A percentile compares a stretch with the other conserved stretches of the same genome.
These are phyloP conservation scores for Aspergillus sp. DNA, from an alignment of 2,329 filamentous ascomycete species.

Conservation along the genomic window DNA sequence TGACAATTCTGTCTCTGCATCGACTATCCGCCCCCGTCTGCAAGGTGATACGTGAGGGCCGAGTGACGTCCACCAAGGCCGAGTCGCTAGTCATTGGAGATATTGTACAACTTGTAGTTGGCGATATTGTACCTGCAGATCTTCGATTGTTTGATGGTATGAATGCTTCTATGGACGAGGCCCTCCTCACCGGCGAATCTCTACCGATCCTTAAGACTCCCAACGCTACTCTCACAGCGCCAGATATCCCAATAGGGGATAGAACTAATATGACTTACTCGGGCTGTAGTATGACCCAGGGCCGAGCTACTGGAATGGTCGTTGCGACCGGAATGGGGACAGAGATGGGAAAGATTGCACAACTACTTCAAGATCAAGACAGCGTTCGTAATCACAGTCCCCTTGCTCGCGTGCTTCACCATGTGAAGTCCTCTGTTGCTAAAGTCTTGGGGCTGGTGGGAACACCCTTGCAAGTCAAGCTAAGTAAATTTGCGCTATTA, in stretches of 20 bases:
- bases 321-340: conserved; percentile 62
- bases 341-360: conserved; percentile 62
- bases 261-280: conserved; percentile 62
- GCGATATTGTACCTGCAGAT: conserved; percentile 61
- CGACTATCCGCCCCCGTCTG: conserved; percentile 59
- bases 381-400: conserved; percentile 9
- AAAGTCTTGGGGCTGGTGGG: conserved; percentile 58
- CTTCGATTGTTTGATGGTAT: conserved; percentile 58
- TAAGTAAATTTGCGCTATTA: conserved; percentile 80
- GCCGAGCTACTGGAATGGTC: conserved; percentile 59
- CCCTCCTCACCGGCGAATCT: conserved; percentile 62
- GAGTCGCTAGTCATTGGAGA: conserved; percentile 62
- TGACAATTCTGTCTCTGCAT: conserved; percentile 58
- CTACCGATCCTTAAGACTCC: conserved; percentile 57
- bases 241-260: conserved; percentile 50
- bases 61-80: conserved; percentile 52
- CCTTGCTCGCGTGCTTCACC: conserved; percentile 32
- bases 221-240: conserved; percentile 24
- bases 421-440: conserved; percentile 48
- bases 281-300: conserved; percentile 60
- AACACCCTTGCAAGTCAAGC: conserved; percentile 79
- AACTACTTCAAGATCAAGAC: conserved; percentile 55
- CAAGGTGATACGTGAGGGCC: conserved; percentile 57
- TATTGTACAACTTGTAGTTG: conserved; percentile 52
- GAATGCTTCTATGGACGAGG: conserved; percentile 73